Conservation (phyloP, 2,329 filamentous ascomycete genomes). For the Penicillium sp. region DNA sequence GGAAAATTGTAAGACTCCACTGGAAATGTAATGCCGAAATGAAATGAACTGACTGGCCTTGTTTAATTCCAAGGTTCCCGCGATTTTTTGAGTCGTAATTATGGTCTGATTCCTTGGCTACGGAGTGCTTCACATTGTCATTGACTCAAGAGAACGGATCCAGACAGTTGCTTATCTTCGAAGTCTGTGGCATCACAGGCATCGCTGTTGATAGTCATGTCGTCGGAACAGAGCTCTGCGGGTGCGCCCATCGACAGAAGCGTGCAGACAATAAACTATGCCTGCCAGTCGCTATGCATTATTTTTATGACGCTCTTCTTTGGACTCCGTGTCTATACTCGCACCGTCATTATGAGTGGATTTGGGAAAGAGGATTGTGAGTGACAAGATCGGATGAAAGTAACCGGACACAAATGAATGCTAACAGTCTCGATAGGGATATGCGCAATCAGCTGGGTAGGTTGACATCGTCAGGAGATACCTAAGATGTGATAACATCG, state of each 20-base stretch:
- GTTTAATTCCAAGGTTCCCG: no score
- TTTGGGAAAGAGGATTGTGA: slow-evolving; percentile 29
- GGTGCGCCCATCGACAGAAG: slow-evolving; percentile 15
- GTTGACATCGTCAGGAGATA: not conserved
- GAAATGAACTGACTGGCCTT: not conserved
- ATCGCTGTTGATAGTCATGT: not conserved
- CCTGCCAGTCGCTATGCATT: slow-evolving; percentile 29
- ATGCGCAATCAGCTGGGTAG: slow-evolving; percentile 16
- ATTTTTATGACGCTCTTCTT: slow-evolving; percentile 27
- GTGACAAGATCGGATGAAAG: not conserved
- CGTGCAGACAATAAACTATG: slow-evolving; percentile 28
- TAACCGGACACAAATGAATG: not conserved
- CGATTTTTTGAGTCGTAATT: no score
- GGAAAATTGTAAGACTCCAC: not conserved
- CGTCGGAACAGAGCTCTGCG: slow-evolving; percentile 11
- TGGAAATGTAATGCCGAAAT: not conserved
- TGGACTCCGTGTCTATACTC: slow-evolving; percentile 23
- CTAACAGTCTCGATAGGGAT: slow-evolving; percentile 14
- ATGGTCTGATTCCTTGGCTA: not conserved
- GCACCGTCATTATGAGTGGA: slow-evolving; percentile 23
- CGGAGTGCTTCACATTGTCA: not conserved
- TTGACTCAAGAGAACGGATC: not conserved
- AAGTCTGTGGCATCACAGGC: not conserved
- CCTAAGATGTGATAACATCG: not conserved
- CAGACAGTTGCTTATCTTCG: not conserved